phyloP scores from a whole-genome alignment of 305 asterid genomes.

The Fraxinus sp. region DNA sequence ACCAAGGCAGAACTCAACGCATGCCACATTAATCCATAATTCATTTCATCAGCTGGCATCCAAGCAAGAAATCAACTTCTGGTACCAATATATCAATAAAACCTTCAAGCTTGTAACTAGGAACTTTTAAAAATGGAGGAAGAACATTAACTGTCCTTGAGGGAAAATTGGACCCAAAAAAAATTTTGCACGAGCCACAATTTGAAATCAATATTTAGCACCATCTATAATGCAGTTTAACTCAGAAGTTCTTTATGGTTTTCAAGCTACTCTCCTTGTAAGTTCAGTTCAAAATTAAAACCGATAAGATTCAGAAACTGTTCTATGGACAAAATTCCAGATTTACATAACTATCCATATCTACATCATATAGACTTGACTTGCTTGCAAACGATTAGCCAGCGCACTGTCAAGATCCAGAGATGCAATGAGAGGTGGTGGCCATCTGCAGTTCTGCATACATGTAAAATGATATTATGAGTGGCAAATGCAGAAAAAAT shows the following conservation, averaged over 20 bases:
- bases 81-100: neutral
- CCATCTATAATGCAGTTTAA: neutral
- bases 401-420: neutral
- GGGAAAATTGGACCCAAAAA: neutral
- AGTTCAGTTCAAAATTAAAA: neutral
- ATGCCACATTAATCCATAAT: neutral
- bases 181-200: neutral
- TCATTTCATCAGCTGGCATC: neutral
- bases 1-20: neutral
- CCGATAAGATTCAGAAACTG: conserved; percentile 11
- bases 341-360: conserved; percentile 23
- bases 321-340: conserved; percentile 22
- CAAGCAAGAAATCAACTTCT: neutral
- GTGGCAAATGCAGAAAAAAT: neutral
- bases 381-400: conserved; percentile 23
- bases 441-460: conserved; percentile 34
- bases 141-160: neutral
- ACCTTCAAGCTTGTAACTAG: neutral
- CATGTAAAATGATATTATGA: conserved; percentile 3
- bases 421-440: neutral
- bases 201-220: neutral
- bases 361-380: conserved; percentile 25
- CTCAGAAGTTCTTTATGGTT: neutral
- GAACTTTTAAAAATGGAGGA: neutral
- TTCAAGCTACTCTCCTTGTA: neutral